Percentiles rank a stretch among this genome's conserved stretches.
Evolutionary conservation across 805 yeast species (phyloP).

Genomic region (Wickerhamiella allomyrinae): DNA sequence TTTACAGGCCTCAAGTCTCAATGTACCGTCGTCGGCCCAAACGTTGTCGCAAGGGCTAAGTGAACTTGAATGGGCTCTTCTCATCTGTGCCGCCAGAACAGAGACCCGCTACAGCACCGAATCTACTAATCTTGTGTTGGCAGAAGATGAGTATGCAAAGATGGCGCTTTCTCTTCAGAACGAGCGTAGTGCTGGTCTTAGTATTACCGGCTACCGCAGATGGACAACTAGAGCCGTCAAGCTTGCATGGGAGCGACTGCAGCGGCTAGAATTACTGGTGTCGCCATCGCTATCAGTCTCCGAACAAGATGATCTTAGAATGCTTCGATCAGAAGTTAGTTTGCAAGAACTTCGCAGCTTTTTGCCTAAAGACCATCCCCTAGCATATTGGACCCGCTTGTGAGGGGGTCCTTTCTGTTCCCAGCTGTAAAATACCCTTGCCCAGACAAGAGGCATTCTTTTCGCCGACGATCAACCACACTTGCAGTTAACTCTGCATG

Average conservation of each 20-base stretch:
- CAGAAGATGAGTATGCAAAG: constrained; percentile 57
- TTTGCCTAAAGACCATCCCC: constrained; percentile 26
- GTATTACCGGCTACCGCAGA: constrained; percentile 32
- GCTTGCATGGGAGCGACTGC: constrained; percentile 62
- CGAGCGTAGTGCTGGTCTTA: constrained; percentile 29
- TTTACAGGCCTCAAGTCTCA: neutral
- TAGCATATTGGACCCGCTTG: constrained; percentile 29
- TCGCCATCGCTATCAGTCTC: constrained; percentile 29
- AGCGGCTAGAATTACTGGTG: constrained; percentile 37
- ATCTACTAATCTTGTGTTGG: constrained; percentile 60
- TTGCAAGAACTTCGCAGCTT: constrained; percentile 23
- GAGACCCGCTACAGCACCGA: constrained; percentile 42
- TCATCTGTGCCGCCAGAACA: constrained; percentile 65
- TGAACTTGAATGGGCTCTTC: constrained; percentile 53
- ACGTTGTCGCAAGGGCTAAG: constrained; percentile 31
- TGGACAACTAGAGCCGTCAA: constrained; percentile 51
- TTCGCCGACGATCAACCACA: no score
- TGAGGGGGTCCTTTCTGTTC: no score
- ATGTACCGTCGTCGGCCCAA: constrained; percentile 10
- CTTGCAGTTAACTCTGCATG: no score
- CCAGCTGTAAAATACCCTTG: no score
- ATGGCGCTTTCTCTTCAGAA: constrained; percentile 35
- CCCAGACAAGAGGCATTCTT: no score
- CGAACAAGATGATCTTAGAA: constrained; percentile 27
- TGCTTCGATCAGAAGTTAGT: constrained; percentile 24